A percentile compares a stretch with the other conserved stretches of the same genome.
These are phyloP conservation scores for Suillus discolor DNA, from an alignment of 768 basidiomycete species.

Conservation along the genomic window DNA sequence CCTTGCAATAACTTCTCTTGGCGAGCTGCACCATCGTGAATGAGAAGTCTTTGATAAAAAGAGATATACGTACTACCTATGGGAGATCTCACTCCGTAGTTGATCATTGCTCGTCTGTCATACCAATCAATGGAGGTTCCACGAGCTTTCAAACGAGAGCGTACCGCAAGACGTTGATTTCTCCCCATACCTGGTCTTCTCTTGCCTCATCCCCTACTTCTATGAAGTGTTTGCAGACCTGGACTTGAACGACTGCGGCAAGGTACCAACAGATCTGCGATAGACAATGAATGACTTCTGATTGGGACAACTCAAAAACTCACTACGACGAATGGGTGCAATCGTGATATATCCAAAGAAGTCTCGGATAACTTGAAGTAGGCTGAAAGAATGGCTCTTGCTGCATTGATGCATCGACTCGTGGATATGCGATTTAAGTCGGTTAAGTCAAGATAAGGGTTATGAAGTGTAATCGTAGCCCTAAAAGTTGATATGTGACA, in stretches of 20 bases:
- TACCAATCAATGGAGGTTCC: slow-evolving; percentile 11
- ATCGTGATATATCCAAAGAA: slow-evolving; percentile 74
- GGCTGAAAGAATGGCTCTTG: slow-evolving; percentile 70
- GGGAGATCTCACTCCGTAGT: slow-evolving; percentile 76
- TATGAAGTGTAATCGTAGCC: slow-evolving; percentile 87
- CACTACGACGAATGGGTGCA: slow-evolving; percentile 85
- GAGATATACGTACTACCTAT: slow-evolving; percentile 67
- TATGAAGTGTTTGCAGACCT: slow-evolving; percentile 84
- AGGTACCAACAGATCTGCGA: slow-evolving; percentile 87
- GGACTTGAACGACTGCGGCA: slow-evolving; percentile 84
- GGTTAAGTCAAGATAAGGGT: slow-evolving; percentile 77
- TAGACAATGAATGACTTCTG: slow-evolving; percentile 17
- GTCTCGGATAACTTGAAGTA: slow-evolving; percentile 82
- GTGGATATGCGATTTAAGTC: slow-evolving; percentile 69
- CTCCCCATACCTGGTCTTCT: slow-evolving; percentile 83
- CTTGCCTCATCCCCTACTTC: slow-evolving; percentile 74
- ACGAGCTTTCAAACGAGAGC: slow-evolving; percentile 17
- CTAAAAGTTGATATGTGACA: slow-evolving; percentile 39
- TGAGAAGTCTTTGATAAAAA: slow-evolving; percentile 5
- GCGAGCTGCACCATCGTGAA: slow-evolving; percentile 52
- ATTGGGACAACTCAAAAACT: slow-evolving; percentile 29
- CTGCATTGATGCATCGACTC: slow-evolving; percentile 70
- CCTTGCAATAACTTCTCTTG: slow-evolving; percentile 83
- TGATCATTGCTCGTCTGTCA: slow-evolving; percentile 78
- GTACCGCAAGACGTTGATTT: slow-evolving; percentile 82